Base-by-base conservation (phyloP, 345 rosid species). In the Corchorus capsularis region DNA sequence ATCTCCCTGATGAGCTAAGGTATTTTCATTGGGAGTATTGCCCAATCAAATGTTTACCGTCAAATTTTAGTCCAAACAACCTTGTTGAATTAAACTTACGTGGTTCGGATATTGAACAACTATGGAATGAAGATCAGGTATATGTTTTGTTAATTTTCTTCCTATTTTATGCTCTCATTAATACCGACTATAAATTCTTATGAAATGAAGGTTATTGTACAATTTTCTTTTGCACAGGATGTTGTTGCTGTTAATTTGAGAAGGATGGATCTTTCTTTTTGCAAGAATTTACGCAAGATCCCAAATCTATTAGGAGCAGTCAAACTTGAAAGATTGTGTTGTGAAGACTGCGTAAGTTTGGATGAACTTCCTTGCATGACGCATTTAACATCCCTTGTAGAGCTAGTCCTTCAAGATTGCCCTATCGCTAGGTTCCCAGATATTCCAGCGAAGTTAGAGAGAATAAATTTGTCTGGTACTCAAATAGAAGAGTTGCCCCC, bases 11-110 rank as follows among this genome's bases (percentile, higher is more conserved):
- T 10, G 74, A 79, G 75, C 77, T 83, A 47, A 54, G 80, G 47
- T 79, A 68, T 75, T 80, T 85, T 49, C 62, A 72, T 11, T 85
- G 88, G 88, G 55, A 64, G 60, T 67, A 82, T 41, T 85, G 37
- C 59, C 85, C 86, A 4, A 43, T 64, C n/a, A 71, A 72, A 1
- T 79, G 75, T 20, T 15, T 83, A 37, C 85, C 84, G 45, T 39
- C 46, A 5, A 41, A 71, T 27, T 79, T 77, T 55, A 72, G 55
- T 35, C 79, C 82, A 1, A 71, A 79, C 14, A 68, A 77, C 45
- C 79, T 79, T 41, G 80, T 83, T 11, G 81, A 79, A 61, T 73
- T 83, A 56, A 71, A 66, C 27, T 32, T 85, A 50, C 69, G 56
- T 17, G 12, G 59, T 35, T 79, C 86, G 73, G 39, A 32, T 8